Base-by-base conservation (phyloP, 345 rosid genomes). In the Euphorbia lathyris region DNA sequence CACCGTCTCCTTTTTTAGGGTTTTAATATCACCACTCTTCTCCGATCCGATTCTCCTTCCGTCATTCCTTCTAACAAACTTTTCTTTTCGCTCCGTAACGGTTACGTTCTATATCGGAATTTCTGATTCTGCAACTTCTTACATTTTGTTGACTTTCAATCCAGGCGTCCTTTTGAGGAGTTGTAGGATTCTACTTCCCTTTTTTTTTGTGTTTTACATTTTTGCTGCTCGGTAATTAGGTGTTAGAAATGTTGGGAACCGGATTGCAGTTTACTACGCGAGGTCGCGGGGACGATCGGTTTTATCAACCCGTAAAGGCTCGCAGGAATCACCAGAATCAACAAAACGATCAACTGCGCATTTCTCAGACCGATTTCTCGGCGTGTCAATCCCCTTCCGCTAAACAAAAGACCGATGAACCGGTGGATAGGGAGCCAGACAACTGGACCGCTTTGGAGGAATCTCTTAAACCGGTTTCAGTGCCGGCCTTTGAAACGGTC, bases 231-330 rank as follows among this genome's bases (percentile, higher is more conserved):
- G 48, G 34, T 38, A 25, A 36, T 57, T 66, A 22, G 67, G 23
- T 47, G 59, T 59, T 45, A 50, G 70, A 74, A 26, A 89, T 89
- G 91, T 74, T 81, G 30, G 83, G 89, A 16, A 25, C 84, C 4
- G 90, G 87, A 61, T 72, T 85, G 80, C 80, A 79, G 74, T 78
- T 83, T 36, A 72, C 55, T 38, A 62, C 64, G 63, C 76, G 87
- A 0, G 73, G 74, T 0, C 68, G 76, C 26, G 70, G 80, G 17
- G 89, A 88, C 3, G 85, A 88, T 76, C 85, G 78, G 45, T 80
- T 86, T 47, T 67, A 73, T 63, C 70, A 53, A 53, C 66, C 78
- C 1, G 73, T 69, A 10, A 83, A 81, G n/a, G 82, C 85, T 52
- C 82, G 89, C 1, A 62, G 67, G 62, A 26, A 48, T 30, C 73